phyloP scores from a whole-genome alignment of 1,284 basidiomycete genomes.

The Austropuccinia psidii region DNA sequence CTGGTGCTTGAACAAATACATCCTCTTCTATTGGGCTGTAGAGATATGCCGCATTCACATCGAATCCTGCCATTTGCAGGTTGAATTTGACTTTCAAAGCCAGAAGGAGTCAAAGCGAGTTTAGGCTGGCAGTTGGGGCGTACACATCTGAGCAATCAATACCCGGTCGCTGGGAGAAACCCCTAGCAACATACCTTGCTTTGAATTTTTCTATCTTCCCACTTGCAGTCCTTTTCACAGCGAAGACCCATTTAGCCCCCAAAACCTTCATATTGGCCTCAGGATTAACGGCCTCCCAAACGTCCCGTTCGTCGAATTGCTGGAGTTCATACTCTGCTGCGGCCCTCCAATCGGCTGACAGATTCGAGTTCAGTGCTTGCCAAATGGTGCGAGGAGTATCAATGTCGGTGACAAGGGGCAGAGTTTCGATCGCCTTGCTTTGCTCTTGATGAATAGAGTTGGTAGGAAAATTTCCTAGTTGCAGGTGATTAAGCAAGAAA shows the following conservation, averaged over 20 bases:
- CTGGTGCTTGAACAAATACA: neutral
- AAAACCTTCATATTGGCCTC: neutral
- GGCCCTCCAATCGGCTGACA: neutral
- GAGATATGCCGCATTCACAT: conserved; percentile 3
- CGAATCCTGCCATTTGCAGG: neutral
- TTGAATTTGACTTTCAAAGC: too few relatives aligned
- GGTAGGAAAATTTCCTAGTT: neutral
- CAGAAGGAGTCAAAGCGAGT: too few relatives aligned
- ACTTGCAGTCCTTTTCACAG: neutral
- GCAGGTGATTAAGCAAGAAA: neutral
- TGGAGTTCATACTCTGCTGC: neutral
- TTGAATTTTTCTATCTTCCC: neutral
- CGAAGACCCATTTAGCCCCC: neutral
- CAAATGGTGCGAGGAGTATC: neutral
- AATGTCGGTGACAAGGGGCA: neutral
- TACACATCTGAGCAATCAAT: neutral
- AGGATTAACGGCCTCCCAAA: neutral
- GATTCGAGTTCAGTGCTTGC: neutral
- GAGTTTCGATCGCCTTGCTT: neutral
- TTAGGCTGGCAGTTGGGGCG: too few relatives aligned
- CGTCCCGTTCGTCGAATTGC: neutral
- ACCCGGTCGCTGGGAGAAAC: neutral
- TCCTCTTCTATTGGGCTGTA: neutral
- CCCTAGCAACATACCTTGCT: conserved; percentile 1
- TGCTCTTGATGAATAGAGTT: neutral